These are phyloP conservation scores for Fraxinus latifolia DNA, from an alignment of 305 asterid species.

Conservation along the genomic window DNA sequence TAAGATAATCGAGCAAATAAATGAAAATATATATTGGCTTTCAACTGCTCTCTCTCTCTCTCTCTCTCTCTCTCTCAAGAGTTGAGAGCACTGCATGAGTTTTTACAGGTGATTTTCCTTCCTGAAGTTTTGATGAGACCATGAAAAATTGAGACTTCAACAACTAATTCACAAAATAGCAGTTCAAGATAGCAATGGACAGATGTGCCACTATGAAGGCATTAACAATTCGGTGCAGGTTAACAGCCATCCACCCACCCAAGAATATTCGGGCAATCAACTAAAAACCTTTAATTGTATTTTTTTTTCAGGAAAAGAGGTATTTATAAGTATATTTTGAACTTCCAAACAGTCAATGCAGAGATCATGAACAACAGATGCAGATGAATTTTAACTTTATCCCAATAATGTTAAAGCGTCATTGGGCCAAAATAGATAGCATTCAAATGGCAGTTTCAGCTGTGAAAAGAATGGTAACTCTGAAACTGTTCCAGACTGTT, in stretches of 20 bases:
- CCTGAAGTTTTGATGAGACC: constrained; percentile 8
- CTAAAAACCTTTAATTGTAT: neutral
- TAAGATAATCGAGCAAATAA: neutral
- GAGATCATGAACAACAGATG: constrained; percentile 5
- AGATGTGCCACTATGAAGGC: constrained; percentile 8
- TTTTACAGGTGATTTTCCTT: neutral
- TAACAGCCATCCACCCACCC: neutral
- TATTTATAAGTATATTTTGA: neutral
- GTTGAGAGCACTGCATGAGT: neutral
- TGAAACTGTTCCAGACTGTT: constrained; percentile 16
- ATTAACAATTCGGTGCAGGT: neutral
- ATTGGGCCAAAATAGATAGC: constrained; percentile 15
- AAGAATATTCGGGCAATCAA: neutral
- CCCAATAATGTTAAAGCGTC: constrained; percentile 6
- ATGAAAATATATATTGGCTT: neutral
- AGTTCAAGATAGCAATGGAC: constrained; percentile 9
- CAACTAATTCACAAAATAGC: neutral
- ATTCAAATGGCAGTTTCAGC: constrained; percentile 13
- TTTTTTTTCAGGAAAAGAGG: neutral
- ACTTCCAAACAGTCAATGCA: constrained; percentile 14
- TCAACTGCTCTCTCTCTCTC: neutral
- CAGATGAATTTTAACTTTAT: constrained; percentile 4
- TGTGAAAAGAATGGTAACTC: constrained; percentile 9
- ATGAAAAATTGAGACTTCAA: constrained; percentile 3
- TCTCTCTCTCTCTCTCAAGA: neutral